These are phyloP conservation scores for Lichina pygmaea DNA, from an alignment of 495 filamentous ascomycete genomes.

Conservation along the genomic window DNA sequence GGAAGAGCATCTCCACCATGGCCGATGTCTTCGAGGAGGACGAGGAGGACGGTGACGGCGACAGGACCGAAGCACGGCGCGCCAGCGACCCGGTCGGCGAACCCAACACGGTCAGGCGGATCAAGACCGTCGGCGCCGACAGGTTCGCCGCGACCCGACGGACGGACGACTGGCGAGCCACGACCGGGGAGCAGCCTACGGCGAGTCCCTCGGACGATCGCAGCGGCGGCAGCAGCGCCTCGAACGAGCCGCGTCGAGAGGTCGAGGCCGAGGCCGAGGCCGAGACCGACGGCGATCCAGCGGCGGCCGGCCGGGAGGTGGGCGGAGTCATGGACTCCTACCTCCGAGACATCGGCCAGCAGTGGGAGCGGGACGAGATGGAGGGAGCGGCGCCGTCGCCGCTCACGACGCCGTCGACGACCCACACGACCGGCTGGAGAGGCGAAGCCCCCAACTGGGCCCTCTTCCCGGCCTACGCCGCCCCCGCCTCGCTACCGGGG, in stretches of 20 bases:
- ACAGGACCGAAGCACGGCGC: no score
- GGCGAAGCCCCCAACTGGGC: slow-evolving; percentile 4
- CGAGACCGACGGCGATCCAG: no score
- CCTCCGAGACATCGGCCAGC: background rate
- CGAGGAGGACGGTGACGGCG: slow-evolving; percentile 43
- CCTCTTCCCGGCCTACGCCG: slow-evolving; percentile 7
- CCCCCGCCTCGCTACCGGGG: slow-evolving; percentile 10
- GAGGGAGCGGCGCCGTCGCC: background rate
- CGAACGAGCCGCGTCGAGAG: slow-evolving; percentile 14
- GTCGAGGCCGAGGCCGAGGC: no score
- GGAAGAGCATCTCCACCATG: slow-evolving; percentile 39
- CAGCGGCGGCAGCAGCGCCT: no score
- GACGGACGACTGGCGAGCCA: slow-evolving; percentile 13
- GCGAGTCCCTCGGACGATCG: slow-evolving; percentile 8
- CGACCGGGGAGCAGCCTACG: slow-evolving; percentile 12
- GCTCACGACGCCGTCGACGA: background rate
- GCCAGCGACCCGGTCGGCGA: slow-evolving; percentile 8
- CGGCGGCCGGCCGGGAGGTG: no score
- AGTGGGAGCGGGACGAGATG: background rate
- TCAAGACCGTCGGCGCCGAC: background rate
- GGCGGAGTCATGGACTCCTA: background rate
- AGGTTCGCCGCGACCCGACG: background rate
- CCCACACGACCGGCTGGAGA: background rate
- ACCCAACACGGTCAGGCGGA: slow-evolving; percentile 12
- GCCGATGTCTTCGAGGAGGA: slow-evolving; percentile 93